Conservation (phyloP, 352 stramenopile genomes). For the Stephanocyclus meneghinianus region DNA sequence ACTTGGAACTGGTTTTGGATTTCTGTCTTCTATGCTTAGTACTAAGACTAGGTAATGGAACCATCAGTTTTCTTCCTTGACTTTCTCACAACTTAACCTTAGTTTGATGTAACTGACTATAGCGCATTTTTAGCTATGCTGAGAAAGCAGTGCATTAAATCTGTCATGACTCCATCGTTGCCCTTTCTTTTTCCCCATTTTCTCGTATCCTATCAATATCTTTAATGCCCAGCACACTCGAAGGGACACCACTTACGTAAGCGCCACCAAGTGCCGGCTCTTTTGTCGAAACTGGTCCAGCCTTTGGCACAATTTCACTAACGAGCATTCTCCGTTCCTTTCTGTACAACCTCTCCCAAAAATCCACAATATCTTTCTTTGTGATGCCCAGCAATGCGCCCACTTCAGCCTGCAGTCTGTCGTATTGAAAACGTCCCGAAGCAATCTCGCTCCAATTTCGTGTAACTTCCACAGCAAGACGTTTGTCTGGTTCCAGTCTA, state of each 20-base stretch:
- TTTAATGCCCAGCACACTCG: constrained; percentile 19
- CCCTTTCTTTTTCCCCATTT: constrained; percentile 28
- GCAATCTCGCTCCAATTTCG: constrained; percentile 80
- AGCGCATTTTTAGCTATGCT: neutral
- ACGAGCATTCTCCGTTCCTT: constrained; percentile 63
- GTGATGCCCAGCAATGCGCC: constrained; percentile 60
- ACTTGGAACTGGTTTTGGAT: constrained; percentile 61
- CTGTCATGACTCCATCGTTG: constrained; percentile 11
- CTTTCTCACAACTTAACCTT: neutral
- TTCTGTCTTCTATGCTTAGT: constrained; percentile 76
- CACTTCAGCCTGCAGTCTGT: constrained; percentile 67
- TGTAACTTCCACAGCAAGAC: constrained; percentile 68
- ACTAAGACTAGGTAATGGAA: constrained; percentile 53
- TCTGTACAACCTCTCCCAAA: constrained; percentile 69
- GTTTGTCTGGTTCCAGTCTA: constrained; percentile 79
- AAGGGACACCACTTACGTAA: constrained; percentile 31
- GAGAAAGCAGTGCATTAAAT: neutral
- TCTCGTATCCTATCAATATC: constrained; percentile 41
- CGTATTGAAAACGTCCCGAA: constrained; percentile 69
- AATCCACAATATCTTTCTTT: constrained; percentile 78
- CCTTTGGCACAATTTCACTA: constrained; percentile 67
- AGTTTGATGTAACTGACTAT: too few relatives aligned
- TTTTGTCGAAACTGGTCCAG: constrained; percentile 48
- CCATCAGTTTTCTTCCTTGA: neutral
- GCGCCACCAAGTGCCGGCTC: constrained; percentile 51